Evolutionary conservation across 2,329 filamentous ascomycete genomes (phyloP).

Genomic region (Epichloe gansuensis): DNA sequence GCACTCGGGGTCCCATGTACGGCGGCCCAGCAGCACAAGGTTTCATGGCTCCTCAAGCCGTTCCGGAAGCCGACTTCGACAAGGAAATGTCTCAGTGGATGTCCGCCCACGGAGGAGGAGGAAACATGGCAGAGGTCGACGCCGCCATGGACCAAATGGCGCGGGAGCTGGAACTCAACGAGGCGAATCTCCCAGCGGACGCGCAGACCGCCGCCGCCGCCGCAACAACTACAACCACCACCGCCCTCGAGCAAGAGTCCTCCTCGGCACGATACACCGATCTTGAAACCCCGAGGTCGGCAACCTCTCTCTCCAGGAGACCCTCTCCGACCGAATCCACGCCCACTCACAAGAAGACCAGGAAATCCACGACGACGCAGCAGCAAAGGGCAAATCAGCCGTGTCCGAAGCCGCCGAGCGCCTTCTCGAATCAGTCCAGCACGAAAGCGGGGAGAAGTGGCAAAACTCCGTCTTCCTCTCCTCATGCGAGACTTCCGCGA

Average conservation of each 20-base stretch:
- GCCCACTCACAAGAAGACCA: slow-evolving; percentile 8
- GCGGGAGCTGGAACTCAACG: slow-evolving; percentile 26
- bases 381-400: slow-evolving; percentile 19
- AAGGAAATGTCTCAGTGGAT: slow-evolving; percentile 31
- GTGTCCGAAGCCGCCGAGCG: slow-evolving; percentile 31
- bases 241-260: background rate
- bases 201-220: slow-evolving; percentile 1
- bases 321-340: background rate
- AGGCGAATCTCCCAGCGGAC: slow-evolving; percentile 16
- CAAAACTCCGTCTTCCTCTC: slow-evolving; percentile 32
- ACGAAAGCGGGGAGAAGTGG: slow-evolving; percentile 34
- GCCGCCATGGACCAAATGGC: slow-evolving; percentile 32
- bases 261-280: slow-evolving; percentile 13
- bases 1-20: slow-evolving; percentile 17
- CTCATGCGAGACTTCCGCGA: slow-evolving; percentile 35
- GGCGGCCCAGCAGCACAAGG: slow-evolving; percentile 11
- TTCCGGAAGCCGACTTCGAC: slow-evolving; percentile 24
- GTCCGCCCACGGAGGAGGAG: slow-evolving; percentile 19
- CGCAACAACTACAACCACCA: background rate
- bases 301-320: slow-evolving; percentile 18
- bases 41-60: slow-evolving; percentile 12
- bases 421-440: slow-evolving; percentile 30
- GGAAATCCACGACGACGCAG: slow-evolving; percentile 5
- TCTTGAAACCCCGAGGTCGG: slow-evolving; percentile 21
- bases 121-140: slow-evolving; percentile 27